These are phyloP conservation scores for Quercus tomentella DNA, from an alignment of 331 rosid species.

Conservation along the genomic window DNA sequence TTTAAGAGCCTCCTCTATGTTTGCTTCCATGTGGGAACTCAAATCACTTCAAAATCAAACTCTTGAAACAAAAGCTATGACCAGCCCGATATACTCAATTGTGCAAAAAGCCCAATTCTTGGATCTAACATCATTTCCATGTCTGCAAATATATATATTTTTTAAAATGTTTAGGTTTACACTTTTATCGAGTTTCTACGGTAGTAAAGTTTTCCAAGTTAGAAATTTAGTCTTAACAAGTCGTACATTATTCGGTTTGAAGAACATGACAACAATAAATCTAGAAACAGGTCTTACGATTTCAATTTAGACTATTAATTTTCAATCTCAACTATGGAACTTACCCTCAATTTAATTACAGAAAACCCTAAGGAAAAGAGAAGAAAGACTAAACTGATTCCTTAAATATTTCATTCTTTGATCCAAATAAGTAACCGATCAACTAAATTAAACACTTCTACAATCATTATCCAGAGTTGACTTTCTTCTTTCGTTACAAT, in stretches of 20 bases:
- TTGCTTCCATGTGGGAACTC: constrained; percentile 69
- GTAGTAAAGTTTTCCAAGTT: not conserved
- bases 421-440: constrained; percentile 6
- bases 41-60: constrained; percentile 44
- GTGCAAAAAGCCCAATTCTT: constrained; percentile 35
- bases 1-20: constrained; percentile 75
- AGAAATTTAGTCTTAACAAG: constrained; percentile 15
- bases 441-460: constrained; percentile 14
- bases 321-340: constrained; percentile 14
- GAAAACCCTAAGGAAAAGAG: not conserved
- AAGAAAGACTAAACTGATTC: not conserved
- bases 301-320: not conserved
- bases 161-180: constrained; percentile 11
- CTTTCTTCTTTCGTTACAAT: constrained; percentile 13
- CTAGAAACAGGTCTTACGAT: constrained; percentile 13
- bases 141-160: constrained; percentile 43
- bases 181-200: constrained; percentile 8
- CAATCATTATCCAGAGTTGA: constrained; percentile 9
- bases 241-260: constrained; percentile 3
- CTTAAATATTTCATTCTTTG: not conserved
- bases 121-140: constrained; percentile 40
- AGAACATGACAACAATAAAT: constrained; percentile 7
- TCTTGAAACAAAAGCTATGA: constrained; percentile 43
- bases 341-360: not conserved
- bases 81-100: constrained; percentile 30